phyloP scores from a whole-genome alignment of 305 asterid genomes.

The Solanum hybrid region DNA sequence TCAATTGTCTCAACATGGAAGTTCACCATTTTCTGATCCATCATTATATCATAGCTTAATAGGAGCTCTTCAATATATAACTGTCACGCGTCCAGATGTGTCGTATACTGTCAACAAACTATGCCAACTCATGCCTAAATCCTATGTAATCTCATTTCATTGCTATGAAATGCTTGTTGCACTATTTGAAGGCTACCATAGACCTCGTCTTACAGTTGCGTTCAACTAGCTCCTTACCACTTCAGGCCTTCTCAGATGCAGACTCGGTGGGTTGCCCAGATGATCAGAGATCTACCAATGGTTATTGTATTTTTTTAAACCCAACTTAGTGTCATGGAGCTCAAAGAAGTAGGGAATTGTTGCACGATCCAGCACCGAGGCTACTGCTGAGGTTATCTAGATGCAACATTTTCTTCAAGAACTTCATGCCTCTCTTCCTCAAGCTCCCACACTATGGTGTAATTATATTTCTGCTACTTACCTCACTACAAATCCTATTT shows the following conservation, averaged over 20 bases:
- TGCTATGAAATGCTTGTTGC: not conserved
- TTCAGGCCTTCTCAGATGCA: not conserved
- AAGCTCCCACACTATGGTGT: not conserved
- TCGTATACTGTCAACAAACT: not conserved
- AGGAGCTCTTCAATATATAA: not conserved
- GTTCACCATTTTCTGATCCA: not conserved
- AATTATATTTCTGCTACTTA: not conserved
- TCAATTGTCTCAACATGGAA: not conserved
- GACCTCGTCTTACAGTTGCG: not conserved
- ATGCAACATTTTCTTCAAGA: not conserved
- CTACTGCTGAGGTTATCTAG: not conserved
- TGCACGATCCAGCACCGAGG: not conserved
- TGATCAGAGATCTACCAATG: not conserved
- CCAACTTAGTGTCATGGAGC: not conserved
- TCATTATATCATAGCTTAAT: too few relatives aligned
- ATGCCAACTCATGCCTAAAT: not conserved
- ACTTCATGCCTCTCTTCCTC: not conserved
- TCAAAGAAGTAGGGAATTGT: not conserved
- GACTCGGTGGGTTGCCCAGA: not conserved
- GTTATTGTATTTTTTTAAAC: not conserved
- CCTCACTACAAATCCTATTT: not conserved
- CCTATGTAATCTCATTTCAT: not conserved
- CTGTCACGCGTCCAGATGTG: not conserved
- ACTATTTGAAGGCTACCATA: not conserved
- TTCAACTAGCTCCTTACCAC: not conserved